Base-by-base conservation (phyloP, 371 early-diverging fungal genomes). In the Entomophthora muscae region DNA sequence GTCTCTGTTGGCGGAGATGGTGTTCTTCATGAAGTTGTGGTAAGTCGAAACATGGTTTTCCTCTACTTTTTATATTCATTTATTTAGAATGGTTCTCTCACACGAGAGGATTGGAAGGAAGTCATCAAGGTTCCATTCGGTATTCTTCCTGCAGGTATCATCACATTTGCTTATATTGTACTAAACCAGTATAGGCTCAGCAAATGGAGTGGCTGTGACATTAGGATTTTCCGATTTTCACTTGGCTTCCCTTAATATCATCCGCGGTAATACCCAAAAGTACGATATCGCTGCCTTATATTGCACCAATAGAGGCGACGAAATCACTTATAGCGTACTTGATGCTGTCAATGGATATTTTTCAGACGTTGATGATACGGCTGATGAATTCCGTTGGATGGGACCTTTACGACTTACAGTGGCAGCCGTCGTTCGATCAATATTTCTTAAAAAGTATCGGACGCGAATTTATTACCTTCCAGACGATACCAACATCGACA, bases 1-100 rank as follows among this genome's bases (percentile, higher is more conserved):
- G 26, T 61, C 2, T 33, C 61, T 10, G 13, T 22, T 24, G 61
- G 61, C 42, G 61, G 61, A 32, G 61, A 61, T 33, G 61, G 61
- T 3, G 42, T 24, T 3, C 7, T 61, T 28, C 42, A 61, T 33
- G 61, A 61, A 61, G 61, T 31, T n/a, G 32, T 61, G 33, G 61
- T 61, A 61, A 57, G 29, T 55, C 21, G 10, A 21, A 22, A 21
- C 10, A 10, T 55, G 12, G 5, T 29, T 57, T 57, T 29, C 3
- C 27, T 26, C 3, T 32, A 61, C 24, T 12, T 3, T 29, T 3
- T 29, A 24, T 22, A 57, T 28, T 57, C 21, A 57, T 29, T 57
- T 51, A 61, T 24, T 58, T 32, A 61, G 61, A 61, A 61, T 51
- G 61, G 28, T 3, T 5, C 42, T 17, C 42, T 61, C 5, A 42